Conservation (phyloP, 2,329 filamentous ascomycete species). For the Fusarium cicatricum region DNA sequence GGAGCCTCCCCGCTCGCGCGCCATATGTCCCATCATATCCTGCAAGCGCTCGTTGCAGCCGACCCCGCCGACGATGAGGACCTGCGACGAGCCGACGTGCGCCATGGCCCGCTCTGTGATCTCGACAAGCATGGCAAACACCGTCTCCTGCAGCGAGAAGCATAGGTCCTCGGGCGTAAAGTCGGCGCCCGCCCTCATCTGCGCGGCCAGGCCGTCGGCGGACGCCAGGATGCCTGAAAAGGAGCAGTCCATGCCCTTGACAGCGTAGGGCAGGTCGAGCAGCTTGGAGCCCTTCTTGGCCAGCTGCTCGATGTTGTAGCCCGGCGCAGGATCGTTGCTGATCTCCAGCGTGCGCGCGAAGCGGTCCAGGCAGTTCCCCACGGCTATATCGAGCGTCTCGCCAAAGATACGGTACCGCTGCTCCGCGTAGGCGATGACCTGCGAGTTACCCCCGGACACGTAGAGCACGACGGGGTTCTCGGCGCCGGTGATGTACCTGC, state of each 20-base stretch:
- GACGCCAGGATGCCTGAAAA: conserved; percentile 91
- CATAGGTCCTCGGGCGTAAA: conserved; percentile 88
- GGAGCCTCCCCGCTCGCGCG: conserved; percentile 83
- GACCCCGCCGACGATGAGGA: conserved; percentile 94
- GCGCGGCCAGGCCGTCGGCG: conserved; percentile 80
- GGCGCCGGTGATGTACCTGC: conserved; percentile 88
- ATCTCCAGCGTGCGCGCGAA: conserved; percentile 93
- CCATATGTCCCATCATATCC: conserved; percentile 99
- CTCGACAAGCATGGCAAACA: conserved; percentile 97
- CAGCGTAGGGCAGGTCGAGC: conserved; percentile 90
- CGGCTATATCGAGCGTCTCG: conserved; percentile 95
- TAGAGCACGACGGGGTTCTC: conserved; percentile 94
- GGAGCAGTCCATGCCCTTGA: conserved; percentile 98
- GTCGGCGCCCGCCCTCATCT: conserved; percentile 62
- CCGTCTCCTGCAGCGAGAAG: conserved; percentile 93
- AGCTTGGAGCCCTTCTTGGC: conserved; percentile 77
- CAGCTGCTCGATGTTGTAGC: conserved; percentile 97
- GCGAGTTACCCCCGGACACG: conserved; percentile 94
- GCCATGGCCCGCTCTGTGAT: conserved; percentile 99
- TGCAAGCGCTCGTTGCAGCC: conserved; percentile 94
- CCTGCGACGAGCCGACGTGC: conserved; percentile 89
- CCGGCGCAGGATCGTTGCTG: conserved; percentile 93
- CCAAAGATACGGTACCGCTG: conserved; percentile 97
- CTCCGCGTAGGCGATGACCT: conserved; percentile 96
- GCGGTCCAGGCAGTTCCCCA: conserved; percentile 95